Percentiles rank a stretch among this genome's conserved stretches.
Conservation (phyloP, 371 early-diverging fungal species). For the Mucor irregularis region DNA sequence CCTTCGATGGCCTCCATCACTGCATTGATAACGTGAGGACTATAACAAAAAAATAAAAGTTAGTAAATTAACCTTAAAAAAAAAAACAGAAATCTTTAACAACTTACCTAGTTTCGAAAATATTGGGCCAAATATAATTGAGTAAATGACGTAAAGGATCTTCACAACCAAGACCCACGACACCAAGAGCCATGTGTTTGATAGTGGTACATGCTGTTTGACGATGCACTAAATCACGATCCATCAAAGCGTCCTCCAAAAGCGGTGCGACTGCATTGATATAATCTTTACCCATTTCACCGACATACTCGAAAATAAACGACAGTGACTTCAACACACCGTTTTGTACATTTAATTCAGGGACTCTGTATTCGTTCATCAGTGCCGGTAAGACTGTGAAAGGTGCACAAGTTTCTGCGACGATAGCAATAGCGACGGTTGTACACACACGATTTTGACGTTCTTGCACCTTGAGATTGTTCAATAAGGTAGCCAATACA, state of each 20-base stretch:
- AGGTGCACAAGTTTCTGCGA: constrained; percentile 91
- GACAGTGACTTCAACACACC: constrained; percentile 95
- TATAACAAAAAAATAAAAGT: constrained; percentile 18
- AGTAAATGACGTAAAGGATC: constrained; percentile 92
- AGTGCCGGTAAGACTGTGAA: constrained; percentile 97
- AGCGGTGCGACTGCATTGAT: constrained; percentile 94
- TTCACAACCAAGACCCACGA: constrained; percentile 91
- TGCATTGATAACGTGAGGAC: constrained; percentile 95
- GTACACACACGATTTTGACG: constrained; percentile 98
- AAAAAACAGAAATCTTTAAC: not conserved
- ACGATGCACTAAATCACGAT: constrained; percentile 96
- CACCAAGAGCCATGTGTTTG: constrained; percentile 91
- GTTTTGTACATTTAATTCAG: constrained; percentile 97
- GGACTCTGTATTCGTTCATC: constrained; percentile 98
- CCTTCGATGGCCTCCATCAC: constrained; percentile 97
- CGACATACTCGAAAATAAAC: constrained; percentile 97
- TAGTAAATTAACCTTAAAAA: not conserved
- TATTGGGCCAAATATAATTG: constrained; percentile 97
- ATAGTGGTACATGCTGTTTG: constrained; percentile 96
- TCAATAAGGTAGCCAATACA: constrained; percentile 94
- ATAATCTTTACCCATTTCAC: constrained; percentile 95
- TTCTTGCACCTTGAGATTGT: constrained; percentile 97
- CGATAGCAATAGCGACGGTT: constrained; percentile 95
- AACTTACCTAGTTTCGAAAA: constrained; percentile 85
- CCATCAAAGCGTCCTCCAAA: constrained; percentile 96